Evolutionary conservation across 1,284 basidiomycete species (phyloP).

Genomic region (Mixia osmundae): DNA sequence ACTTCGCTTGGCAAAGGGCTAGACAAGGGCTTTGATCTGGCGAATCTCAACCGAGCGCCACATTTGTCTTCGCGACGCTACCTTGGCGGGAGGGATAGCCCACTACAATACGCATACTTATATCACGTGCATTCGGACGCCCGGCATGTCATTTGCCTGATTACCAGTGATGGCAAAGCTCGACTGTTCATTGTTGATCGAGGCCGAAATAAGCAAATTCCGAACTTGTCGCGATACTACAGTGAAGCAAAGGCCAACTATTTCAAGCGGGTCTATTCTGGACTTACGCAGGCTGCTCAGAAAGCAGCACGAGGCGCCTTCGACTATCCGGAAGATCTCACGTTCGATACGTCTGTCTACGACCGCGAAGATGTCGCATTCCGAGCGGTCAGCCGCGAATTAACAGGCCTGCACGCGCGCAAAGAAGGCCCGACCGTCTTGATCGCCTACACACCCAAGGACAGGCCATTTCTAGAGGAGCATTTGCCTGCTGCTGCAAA

Average conservation of each 20-base stretch:
- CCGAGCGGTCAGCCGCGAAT: conserved; percentile 68
- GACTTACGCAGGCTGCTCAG: conserved; percentile 21
- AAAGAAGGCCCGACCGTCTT: conserved; percentile 41
- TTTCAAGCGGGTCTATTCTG: no score
- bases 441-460: conserved; percentile 65
- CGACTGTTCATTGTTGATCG: conserved; percentile 78
- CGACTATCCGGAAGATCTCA: conserved; percentile 43
- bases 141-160: conserved; percentile 76
- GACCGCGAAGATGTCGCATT: conserved; percentile 54
- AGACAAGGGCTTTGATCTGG: conserved; percentile 60
- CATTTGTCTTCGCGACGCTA: conserved; percentile 45
- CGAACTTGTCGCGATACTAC: conserved; percentile 54
- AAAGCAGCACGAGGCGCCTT: conserved; percentile 26
- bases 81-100: conserved; percentile 44
- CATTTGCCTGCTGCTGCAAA: conserved; percentile 46
- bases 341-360: conserved; percentile 52
- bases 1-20: conserved; percentile 65
- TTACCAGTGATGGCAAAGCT: conserved; percentile 44
- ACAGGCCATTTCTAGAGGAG: conserved; percentile 60
- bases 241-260: conserved; percentile 32
- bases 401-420: conserved; percentile 37
- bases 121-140: conserved; percentile 58
- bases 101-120: conserved; percentile 66
- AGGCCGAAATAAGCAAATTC: conserved; percentile 59
- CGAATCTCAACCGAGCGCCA: conserved; percentile 43